These are phyloP conservation scores for Penicillium sp. DNA, from an alignment of 2,329 filamentous ascomycete species.

Conservation along the genomic window DNA sequence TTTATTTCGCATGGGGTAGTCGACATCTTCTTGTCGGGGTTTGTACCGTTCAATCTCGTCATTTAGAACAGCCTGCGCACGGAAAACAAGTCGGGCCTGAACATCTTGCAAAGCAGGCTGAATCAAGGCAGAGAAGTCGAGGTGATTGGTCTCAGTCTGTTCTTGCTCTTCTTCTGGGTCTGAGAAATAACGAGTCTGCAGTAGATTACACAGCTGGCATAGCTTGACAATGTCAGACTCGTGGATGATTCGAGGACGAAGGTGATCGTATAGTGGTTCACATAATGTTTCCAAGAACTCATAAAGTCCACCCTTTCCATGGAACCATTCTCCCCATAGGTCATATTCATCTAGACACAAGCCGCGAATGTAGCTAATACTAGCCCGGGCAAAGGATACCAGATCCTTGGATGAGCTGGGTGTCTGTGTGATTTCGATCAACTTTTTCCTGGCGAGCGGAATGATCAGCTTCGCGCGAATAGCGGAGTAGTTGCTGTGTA, in stretches of 20 bases:
- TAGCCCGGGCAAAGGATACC: slow-evolving; percentile 64
- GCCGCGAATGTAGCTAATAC: slow-evolving; percentile 65
- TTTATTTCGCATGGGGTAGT: slow-evolving; percentile 60
- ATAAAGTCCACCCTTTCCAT: slow-evolving; percentile 62
- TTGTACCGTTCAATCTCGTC: slow-evolving; percentile 68
- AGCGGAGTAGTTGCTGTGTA: slow-evolving; percentile 64
- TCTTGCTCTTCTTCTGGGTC: slow-evolving; percentile 58
- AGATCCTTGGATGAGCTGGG: slow-evolving; percentile 64
- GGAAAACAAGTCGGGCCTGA: slow-evolving; percentile 66
- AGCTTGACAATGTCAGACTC: slow-evolving; percentile 67
- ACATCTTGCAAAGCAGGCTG: slow-evolving; percentile 68
- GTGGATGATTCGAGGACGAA: slow-evolving; percentile 66
- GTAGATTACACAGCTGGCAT: slow-evolving; percentile 65
- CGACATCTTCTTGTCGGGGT: slow-evolving; percentile 64
- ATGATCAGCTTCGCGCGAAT: slow-evolving; percentile 60
- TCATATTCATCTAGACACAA: slow-evolving; percentile 69
- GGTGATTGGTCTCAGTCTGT: slow-evolving; percentile 51
- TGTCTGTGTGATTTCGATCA: slow-evolving; percentile 56
- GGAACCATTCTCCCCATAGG: slow-evolving; percentile 67
- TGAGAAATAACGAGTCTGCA: slow-evolving; percentile 67
- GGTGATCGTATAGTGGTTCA: slow-evolving; percentile 67
- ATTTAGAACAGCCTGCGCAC: slow-evolving; percentile 62
- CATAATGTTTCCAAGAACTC: slow-evolving; percentile 68
- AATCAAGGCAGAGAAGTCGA: slow-evolving; percentile 64
- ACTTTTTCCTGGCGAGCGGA: slow-evolving; percentile 63